Base-by-base conservation (phyloP, 768 basidiomycete species). In the Rhodotorula paludigena region DNA sequence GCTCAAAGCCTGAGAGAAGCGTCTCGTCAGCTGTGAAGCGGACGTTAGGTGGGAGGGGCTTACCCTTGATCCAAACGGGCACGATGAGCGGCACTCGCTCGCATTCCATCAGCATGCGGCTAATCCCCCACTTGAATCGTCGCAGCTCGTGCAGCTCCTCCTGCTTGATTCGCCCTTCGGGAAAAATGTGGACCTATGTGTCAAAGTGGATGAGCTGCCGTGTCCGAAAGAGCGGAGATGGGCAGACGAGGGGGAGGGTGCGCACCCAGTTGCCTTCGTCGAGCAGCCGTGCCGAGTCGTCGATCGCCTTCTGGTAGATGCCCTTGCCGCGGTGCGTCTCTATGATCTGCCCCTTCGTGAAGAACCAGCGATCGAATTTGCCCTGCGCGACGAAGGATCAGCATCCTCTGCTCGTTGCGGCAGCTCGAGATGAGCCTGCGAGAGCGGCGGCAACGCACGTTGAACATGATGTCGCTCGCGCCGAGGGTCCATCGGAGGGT, bases 101-200 rank as follows among this genome's bases (percentile, higher is more conserved):
- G 15, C 82, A 80, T 63, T 87, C 85, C 84, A 87, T 92, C 51
- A 98, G 76, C 41, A 96, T 88, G 33, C 92, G 84, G 45, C 89
- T 90, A 35, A 93, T 81, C 64, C 93, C 93, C 93, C 93, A 97
- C 81, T 93, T 96, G 79, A 96, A 94, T 54, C 89, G 82, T 12
- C 86, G 82, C 58, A 96, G 78, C 72, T 61, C 78, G 69, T 42
- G 62, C 66, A 53, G 78, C 71, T 71, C 78, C 69, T 49, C 84
- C 75, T 91, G 93, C 75, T 88, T 87, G 54, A 96, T 84, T 74
- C 87, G 89, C 32, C 92, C 91, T 79, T 96, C 93, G 8, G 89
- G 84, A 72, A 90, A 97, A 41, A 96, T 82, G 74, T 97, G 93
- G 25, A 97, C 82, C 92, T 94, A 63, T 60, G 30, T 51, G 9